Percentiles rank a stretch among this genome's conserved stretches.
Evolutionary conservation across 805 yeast genomes (phyloP).

Genomic region (Starmerella bombi): DNA sequence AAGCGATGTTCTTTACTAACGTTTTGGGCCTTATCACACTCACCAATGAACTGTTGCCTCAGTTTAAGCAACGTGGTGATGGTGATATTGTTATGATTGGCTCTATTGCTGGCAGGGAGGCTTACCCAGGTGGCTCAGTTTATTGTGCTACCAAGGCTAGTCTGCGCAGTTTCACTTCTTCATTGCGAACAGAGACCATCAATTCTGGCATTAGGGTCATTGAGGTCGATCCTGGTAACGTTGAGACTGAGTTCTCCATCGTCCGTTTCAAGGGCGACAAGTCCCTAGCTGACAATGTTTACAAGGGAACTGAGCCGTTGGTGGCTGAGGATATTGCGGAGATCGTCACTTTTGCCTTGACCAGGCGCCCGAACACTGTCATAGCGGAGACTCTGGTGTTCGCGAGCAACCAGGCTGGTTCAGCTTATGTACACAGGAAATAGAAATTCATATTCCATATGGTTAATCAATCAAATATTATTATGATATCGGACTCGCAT

Average conservation of each 20-base stretch:
- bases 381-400: conserved; percentile 72
- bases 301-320: conserved; percentile 55
- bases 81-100: conserved; percentile 53
- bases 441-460: neutral
- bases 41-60: conserved; percentile 66
- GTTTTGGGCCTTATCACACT: conserved; percentile 73
- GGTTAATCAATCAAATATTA: neutral
- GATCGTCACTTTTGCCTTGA: conserved; percentile 48
- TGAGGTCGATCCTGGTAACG: conserved; percentile 68
- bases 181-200: conserved; percentile 60
- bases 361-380: conserved; percentile 60
- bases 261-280: conserved; percentile 53
- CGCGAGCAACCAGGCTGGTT: conserved; percentile 75
- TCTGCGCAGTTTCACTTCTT: conserved; percentile 41
- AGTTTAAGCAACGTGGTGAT: conserved; percentile 53
- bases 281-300: conserved; percentile 48
- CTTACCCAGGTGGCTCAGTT: conserved; percentile 59
- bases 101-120: conserved; percentile 57
- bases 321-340: conserved; percentile 66
- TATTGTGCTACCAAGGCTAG: conserved; percentile 61
- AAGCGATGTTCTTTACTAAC: conserved; percentile 71
- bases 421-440: conserved; percentile 42
- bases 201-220: conserved; percentile 56
- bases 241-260: conserved; percentile 62
- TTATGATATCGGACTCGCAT: no score